Evolutionary conservation across 495 filamentous ascomycete species (phyloP).

Genomic region (Glutinoglossum americanum): DNA sequence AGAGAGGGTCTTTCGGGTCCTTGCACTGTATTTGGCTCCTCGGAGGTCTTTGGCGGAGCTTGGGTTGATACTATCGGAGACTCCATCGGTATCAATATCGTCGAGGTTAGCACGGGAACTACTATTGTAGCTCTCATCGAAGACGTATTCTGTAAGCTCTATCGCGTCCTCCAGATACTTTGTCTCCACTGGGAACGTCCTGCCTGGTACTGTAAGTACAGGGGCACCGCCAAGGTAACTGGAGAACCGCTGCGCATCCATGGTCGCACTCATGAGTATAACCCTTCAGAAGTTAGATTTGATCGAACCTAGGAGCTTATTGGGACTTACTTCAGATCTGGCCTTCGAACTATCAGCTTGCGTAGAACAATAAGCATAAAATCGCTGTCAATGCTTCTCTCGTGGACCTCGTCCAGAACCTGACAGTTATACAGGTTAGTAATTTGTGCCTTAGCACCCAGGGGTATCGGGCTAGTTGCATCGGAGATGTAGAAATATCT

Average conservation of each 20-base stretch:
- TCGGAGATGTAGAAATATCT: no score
- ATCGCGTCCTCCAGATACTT: conserved; percentile 22
- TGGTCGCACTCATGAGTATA: conserved; percentile 37
- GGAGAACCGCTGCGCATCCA: conserved; percentile 32
- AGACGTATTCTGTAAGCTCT: conserved; percentile 7
- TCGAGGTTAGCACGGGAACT: conserved; percentile 44
- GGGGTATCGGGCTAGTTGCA: no score
- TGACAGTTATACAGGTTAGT: conserved; percentile 16
- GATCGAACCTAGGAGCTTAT: background rate
- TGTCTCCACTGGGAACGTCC: conserved; percentile 31
- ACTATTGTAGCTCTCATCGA: conserved; percentile 48
- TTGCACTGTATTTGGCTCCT: background rate
- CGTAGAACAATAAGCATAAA: conserved; percentile 33
- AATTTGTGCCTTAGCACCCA: background rate
- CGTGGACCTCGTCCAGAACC: conserved; percentile 40
- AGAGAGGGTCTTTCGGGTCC: conserved; percentile 12
- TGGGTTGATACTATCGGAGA: conserved; percentile 29
- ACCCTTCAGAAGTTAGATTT: conserved; percentile 11
- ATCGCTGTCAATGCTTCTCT: conserved; percentile 32
- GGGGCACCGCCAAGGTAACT: conserved; percentile 27
- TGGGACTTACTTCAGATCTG: conserved; percentile 17
- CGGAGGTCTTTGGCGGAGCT: background rate
- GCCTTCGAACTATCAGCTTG: conserved; percentile 21
- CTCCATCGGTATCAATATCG: conserved; percentile 13
- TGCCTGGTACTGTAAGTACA: conserved; percentile 30